Conservation (phyloP, 768 basidiomycete species). For the Xerocomellus amylosporus region DNA sequence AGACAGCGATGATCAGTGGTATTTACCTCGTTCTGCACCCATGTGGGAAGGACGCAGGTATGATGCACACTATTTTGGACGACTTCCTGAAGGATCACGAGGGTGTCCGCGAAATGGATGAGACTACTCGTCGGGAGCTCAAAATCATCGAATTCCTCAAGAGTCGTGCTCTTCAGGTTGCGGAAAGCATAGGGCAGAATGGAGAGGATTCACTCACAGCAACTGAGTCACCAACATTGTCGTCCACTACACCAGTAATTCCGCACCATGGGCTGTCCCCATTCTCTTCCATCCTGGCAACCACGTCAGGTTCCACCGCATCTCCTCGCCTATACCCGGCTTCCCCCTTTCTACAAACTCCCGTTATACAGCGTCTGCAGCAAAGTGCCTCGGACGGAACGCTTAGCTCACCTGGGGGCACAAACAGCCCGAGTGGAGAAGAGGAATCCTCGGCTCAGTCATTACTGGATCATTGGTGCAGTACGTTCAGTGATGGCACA, state of each 20-base stretch:
- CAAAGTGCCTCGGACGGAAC: conserved; percentile 45
- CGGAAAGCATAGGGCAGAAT: conserved; percentile 32
- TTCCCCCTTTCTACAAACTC: conserved; percentile 38
- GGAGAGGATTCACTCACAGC: conserved; percentile 9
- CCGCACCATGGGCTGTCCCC: conserved; percentile 17
- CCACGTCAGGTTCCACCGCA: conserved; percentile 12
- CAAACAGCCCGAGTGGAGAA: conserved; percentile 69
- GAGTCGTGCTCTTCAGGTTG: conserved; percentile 57
- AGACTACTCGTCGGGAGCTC: conserved; percentile 77
- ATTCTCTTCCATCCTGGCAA: conserved; percentile 26
- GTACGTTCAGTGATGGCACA: conserved; percentile 67
- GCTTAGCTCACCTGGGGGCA: conserved; percentile 56
- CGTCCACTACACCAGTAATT: conserved; percentile 7
- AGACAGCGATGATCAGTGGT: conserved; percentile 85
- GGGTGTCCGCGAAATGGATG: conserved; percentile 63
- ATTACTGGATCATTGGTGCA: conserved; percentile 82
- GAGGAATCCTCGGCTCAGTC: conserved; percentile 76
- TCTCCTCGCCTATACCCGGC: conserved; percentile 25
- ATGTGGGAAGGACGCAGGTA: conserved; percentile 59
- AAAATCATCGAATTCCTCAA: conserved; percentile 84
- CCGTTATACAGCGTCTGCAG: conserved; percentile 61
- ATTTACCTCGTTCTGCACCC: conserved; percentile 84
- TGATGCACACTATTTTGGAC: conserved; percentile 79
- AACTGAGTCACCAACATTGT: conserved; percentile 14
- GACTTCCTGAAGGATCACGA: conserved; percentile 64